phyloP scores from a whole-genome alignment of 768 basidiomycete genomes.

The Mycena vitilis region DNA sequence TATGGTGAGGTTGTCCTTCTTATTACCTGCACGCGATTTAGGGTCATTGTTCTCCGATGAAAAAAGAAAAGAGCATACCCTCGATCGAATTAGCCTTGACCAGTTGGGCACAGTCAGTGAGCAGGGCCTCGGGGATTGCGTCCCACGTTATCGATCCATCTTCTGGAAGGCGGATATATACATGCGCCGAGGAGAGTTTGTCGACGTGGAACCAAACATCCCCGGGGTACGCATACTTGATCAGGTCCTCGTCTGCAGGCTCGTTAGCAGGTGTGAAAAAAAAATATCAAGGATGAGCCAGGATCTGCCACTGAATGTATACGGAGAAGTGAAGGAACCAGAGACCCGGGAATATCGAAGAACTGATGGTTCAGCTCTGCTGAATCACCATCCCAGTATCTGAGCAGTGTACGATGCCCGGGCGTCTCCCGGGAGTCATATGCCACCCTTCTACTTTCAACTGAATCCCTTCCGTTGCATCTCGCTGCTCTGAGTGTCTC shows the following conservation, averaged over 20 bases:
- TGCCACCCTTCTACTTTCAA: too few species aligned
- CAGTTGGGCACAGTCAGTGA: constrained; percentile 91
- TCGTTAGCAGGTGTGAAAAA: not conserved
- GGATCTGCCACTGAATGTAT: not conserved
- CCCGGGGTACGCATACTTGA: constrained; percentile 91
- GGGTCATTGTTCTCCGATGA: not conserved
- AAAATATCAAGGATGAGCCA: not conserved
- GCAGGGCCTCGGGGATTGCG: constrained; percentile 78
- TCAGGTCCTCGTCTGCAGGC: constrained; percentile 88
- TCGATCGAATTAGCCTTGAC: constrained; percentile 99
- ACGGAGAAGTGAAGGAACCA: not conserved
- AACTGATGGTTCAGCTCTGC: not conserved
- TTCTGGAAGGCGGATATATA: constrained; percentile 91
- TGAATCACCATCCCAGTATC: too few species aligned
- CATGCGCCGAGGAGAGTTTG: constrained; percentile 96
- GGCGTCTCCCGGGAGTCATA: too few species aligned
- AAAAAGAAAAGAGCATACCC: constrained; percentile 57
- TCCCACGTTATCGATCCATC: constrained; percentile 82
- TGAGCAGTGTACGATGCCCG: too few species aligned
- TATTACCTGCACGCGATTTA: constrained; percentile 77
- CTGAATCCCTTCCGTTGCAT: not conserved
- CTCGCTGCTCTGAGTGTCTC: not conserved
- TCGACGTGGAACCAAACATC: constrained; percentile 98
- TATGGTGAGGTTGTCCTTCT: constrained; percentile 92
- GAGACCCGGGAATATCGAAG: not conserved